Conservation (phyloP, 2,329 filamentous ascomycete genomes). For the Aspergillus sp. region DNA sequence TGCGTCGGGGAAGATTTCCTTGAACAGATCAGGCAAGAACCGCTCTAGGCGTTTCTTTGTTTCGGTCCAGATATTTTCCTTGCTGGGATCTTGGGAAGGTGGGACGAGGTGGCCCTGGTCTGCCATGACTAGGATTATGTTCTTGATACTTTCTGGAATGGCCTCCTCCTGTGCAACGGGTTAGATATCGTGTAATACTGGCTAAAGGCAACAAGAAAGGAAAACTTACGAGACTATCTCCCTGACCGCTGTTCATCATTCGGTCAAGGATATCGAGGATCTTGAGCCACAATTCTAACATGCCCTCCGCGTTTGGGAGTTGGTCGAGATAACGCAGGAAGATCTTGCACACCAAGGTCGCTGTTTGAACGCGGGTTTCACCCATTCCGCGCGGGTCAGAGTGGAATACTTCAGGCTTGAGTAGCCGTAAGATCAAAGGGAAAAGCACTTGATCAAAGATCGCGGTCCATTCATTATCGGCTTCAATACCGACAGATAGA, state of each 20-base stretch:
- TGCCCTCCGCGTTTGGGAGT: constrained; percentile 79
- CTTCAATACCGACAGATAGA: constrained; percentile 78
- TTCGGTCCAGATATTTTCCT: constrained; percentile 60
- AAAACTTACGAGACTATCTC: constrained; percentile 70
- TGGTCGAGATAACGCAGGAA: constrained; percentile 91
- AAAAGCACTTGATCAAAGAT: constrained; percentile 95
- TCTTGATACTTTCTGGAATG: constrained; percentile 92
- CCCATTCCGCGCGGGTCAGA: constrained; percentile 91
- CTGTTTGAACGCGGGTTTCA: constrained; percentile 88
- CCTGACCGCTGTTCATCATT: constrained; percentile 92
- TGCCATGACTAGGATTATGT: constrained; percentile 92
- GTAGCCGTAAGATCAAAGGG: constrained; percentile 78
- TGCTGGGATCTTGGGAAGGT: constrained; percentile 53
- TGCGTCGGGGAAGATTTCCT: constrained; percentile 56
- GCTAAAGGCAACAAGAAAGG: not conserved
- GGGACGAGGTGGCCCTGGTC: constrained; percentile 81
- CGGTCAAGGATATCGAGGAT: constrained; percentile 95
- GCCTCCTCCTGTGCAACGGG: constrained; percentile 71
- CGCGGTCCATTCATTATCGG: constrained; percentile 86
- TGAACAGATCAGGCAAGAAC: constrained; percentile 60
- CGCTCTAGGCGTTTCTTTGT: constrained; percentile 60
- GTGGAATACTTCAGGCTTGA: constrained; percentile 94
- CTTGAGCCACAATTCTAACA: constrained; percentile 87
- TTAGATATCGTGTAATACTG: constrained; percentile 35
- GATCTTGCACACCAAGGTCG: constrained; percentile 89